Percentiles rank a stretch among this genome's conserved stretches.
These are phyloP conservation scores for Conticribra guillardii DNA, from an alignment of 108 stramenopile genomes.

Conservation along the genomic window DNA sequence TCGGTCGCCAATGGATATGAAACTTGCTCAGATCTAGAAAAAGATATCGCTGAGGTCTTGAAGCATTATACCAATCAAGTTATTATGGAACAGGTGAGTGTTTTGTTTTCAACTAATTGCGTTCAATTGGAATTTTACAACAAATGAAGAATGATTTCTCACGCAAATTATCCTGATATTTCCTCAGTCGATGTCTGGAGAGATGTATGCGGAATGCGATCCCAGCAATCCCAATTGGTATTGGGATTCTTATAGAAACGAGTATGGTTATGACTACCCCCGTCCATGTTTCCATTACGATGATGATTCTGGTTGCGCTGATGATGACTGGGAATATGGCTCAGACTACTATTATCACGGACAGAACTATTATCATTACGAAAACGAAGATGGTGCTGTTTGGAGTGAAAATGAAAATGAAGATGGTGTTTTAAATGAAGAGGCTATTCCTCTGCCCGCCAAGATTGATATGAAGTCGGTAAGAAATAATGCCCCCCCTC, in stretches of 20 bases:
- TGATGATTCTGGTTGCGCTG: not conserved
- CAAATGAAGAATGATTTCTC: too few species aligned
- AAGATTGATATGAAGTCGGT: not conserved
- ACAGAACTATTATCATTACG: not conserved
- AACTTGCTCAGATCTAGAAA: constrained; percentile 14
- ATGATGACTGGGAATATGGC: not conserved
- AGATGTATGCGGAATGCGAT: constrained; percentile 21
- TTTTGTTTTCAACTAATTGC: not conserved
- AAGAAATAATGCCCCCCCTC: not conserved
- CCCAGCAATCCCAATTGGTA: constrained; percentile 26
- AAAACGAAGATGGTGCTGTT: not conserved
- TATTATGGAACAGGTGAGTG: constrained; percentile 1
- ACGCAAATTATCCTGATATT: too few species aligned
- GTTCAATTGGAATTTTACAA: too few species aligned
- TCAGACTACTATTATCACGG: not conserved
- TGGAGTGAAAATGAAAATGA: not conserved
- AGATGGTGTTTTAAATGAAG: not conserved
- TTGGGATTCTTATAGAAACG: not conserved
- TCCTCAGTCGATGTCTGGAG: too few species aligned
- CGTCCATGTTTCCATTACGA: not conserved
- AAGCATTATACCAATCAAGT: constrained; percentile 5
- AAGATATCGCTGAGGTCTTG: constrained; percentile 5
- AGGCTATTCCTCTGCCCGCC: not conserved
- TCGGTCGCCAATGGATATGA: constrained; percentile 12
- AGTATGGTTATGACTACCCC: not conserved